phyloP scores from a whole-genome alignment of 495 filamentous ascomycete species.

The Penicillium steckii region DNA sequence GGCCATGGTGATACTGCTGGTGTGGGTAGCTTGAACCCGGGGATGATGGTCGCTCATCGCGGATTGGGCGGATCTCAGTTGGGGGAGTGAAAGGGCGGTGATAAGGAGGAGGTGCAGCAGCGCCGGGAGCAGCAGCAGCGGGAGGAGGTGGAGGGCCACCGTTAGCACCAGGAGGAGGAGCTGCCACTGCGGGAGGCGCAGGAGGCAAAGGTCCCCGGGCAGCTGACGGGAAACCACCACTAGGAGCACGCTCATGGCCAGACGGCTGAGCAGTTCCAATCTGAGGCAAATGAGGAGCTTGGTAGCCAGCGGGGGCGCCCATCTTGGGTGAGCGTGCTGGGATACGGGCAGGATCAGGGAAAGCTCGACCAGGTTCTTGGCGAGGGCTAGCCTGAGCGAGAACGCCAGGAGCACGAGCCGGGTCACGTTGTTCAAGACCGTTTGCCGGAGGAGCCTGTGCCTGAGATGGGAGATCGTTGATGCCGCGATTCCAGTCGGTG shows the following conservation, averaged over 20 bases:
- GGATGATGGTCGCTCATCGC: slow-evolving; percentile 82
- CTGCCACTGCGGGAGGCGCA: slow-evolving; percentile 44
- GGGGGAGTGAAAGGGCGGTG: slow-evolving; percentile 70
- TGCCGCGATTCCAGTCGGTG: slow-evolving; percentile 72
- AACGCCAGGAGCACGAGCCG: slow-evolving; percentile 60
- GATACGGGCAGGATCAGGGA: slow-evolving; percentile 69
- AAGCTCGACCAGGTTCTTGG: slow-evolving; percentile 68
- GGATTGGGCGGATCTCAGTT: slow-evolving; percentile 79
- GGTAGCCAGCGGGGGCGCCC: slow-evolving; percentile 60
- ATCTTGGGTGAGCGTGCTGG: slow-evolving; percentile 64
- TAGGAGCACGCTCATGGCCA: slow-evolving; percentile 50
- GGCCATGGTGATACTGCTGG: slow-evolving; percentile 71
- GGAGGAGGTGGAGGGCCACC: slow-evolving; percentile 25
- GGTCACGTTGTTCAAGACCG: slow-evolving; percentile 76
- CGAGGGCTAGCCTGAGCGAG: slow-evolving; percentile 67
- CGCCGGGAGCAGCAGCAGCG: slow-evolving; percentile 30
- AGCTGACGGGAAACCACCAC: slow-evolving; percentile 50
- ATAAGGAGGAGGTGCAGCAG: slow-evolving; percentile 51
- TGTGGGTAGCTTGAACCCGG: slow-evolving; percentile 80
- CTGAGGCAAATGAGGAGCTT: slow-evolving; percentile 60
- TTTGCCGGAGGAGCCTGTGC: slow-evolving; percentile 66
- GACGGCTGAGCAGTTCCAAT: slow-evolving; percentile 54
- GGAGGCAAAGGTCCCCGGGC: slow-evolving; percentile 35
- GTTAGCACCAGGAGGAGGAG: slow-evolving; percentile 55
- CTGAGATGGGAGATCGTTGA: slow-evolving; percentile 70